Evolutionary conservation across 2,329 filamentous ascomycete species (phyloP).

Genomic region (Exophiala bonariae): DNA sequence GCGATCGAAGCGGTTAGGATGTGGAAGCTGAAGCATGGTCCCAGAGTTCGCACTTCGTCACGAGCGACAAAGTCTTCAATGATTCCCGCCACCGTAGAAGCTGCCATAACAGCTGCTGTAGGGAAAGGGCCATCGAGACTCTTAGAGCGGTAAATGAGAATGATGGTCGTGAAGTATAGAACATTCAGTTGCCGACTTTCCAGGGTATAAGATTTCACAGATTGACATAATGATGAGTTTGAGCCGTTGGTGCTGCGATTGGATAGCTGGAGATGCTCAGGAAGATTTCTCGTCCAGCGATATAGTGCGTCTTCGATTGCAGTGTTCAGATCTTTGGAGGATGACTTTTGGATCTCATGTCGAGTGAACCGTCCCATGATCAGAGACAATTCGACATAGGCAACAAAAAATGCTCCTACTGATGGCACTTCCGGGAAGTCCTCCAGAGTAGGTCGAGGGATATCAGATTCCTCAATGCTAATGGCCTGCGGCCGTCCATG

Average conservation of each 20-base stretch:
- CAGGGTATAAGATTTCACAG: constrained; percentile 22
- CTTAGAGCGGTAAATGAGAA: constrained; percentile 28
- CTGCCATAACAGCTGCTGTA: constrained; percentile 39
- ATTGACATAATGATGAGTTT: no score
- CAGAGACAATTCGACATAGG: constrained; percentile 42
- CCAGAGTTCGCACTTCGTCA: constrained; percentile 31
- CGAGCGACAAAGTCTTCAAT: constrained; percentile 43
- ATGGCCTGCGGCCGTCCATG: constrained; percentile 43
- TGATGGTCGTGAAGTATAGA: constrained; percentile 41
- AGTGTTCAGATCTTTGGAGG: constrained; percentile 27
- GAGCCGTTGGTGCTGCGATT: no score
- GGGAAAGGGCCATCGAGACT: constrained; percentile 22
- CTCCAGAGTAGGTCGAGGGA: constrained; percentile 35
- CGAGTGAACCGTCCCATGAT: constrained; percentile 36
- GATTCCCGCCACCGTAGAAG: constrained; percentile 42
- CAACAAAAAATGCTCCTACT: constrained; percentile 37
- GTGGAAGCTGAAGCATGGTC: constrained; percentile 7
- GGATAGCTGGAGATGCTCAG: constrained; percentile 31
- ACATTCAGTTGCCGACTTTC: constrained; percentile 38
- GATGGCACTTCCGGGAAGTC: constrained; percentile 36
- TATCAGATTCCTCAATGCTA: constrained; percentile 40
- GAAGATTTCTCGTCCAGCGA: constrained; percentile 40
- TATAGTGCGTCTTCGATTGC: constrained; percentile 31
- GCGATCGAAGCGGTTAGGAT: constrained; percentile 6
- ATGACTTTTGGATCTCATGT: constrained; percentile 27